Conservation (phyloP, 305 asterid species). For the Striga hermonthica region DNA sequence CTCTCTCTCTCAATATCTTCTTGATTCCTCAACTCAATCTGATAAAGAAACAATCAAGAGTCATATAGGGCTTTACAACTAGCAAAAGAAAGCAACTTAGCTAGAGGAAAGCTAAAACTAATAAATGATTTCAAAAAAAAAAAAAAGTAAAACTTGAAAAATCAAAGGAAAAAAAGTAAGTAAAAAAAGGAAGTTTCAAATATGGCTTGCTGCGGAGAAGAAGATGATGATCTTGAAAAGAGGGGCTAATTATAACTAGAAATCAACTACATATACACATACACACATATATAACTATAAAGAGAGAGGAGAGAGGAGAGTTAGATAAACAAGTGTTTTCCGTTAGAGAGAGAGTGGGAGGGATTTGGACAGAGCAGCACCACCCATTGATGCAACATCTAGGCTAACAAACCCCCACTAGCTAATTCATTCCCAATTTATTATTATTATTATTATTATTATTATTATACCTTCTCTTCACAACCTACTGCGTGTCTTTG, state of each 20-base stretch:
- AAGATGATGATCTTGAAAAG: not conserved
- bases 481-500: not conserved
- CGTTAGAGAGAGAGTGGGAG: conserved; percentile 54
- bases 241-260: not conserved
- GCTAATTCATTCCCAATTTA: too few species aligned
- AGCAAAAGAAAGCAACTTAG: too few species aligned
- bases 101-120: too few species aligned
- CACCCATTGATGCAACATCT: conserved; percentile 75
- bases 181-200: not conserved
- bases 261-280: not conserved
- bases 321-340: conserved; percentile 60
- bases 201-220: conserved; percentile 5
- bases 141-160: not conserved
- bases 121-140: not conserved
- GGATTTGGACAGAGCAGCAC: conserved; percentile 66
- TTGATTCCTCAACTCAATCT: too few species aligned
- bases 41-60: too few species aligned
- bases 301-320: not conserved
- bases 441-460: too few species aligned
- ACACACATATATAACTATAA: not conserved
- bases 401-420: conserved; percentile 70
- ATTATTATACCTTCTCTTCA: too few species aligned
- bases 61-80: too few species aligned
- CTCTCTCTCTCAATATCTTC: too few species aligned
- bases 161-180: not conserved